These are phyloP conservation scores for Penicillium glabrum DNA, from an alignment of 2,329 filamentous ascomycete genomes.

Conservation along the genomic window DNA sequence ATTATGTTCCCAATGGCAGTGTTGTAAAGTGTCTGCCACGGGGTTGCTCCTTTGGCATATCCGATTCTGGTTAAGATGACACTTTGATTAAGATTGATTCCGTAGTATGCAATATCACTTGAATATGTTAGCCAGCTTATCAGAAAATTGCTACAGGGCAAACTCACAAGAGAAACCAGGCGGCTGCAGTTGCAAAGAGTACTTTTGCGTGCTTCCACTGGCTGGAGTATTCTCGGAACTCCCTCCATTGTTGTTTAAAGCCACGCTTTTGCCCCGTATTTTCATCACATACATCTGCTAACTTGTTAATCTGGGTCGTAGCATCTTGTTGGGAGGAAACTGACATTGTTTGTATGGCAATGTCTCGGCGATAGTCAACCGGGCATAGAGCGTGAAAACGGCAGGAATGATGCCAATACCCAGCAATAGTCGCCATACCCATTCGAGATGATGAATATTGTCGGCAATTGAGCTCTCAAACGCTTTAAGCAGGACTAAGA, in stretches of 20 bases:
- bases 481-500: conserved; percentile 17
- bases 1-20: conserved; percentile 39
- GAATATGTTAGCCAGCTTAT: background rate
- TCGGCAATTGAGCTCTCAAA: conserved; percentile 14
- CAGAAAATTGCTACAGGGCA: background rate
- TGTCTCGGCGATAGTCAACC: conserved; percentile 25
- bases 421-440: conserved; percentile 26
- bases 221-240: conserved; percentile 32
- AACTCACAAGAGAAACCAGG: conserved; percentile 32
- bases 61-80: conserved; percentile 34
- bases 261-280: conserved; percentile 10
- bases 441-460: conserved; percentile 14
- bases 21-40: conserved; percentile 34
- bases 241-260: conserved; percentile 18
- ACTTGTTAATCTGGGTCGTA: background rate
- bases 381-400: conserved; percentile 23
- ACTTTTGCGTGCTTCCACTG: conserved; percentile 34
- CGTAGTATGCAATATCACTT: conserved; percentile 34
- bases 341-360: conserved; percentile 15
- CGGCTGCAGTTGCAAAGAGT: conserved; percentile 31
- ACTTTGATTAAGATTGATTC: conserved; percentile 37
- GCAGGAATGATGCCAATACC: conserved; percentile 25
- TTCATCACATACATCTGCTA: conserved; percentile 13
- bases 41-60: conserved; percentile 29
- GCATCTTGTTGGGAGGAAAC: background rate